Percentiles rank a stretch among this genome's conserved stretches.
Evolutionary conservation across 805 yeast genomes (phyloP).

Genomic region (Metschnikowia corniflorae): DNA sequence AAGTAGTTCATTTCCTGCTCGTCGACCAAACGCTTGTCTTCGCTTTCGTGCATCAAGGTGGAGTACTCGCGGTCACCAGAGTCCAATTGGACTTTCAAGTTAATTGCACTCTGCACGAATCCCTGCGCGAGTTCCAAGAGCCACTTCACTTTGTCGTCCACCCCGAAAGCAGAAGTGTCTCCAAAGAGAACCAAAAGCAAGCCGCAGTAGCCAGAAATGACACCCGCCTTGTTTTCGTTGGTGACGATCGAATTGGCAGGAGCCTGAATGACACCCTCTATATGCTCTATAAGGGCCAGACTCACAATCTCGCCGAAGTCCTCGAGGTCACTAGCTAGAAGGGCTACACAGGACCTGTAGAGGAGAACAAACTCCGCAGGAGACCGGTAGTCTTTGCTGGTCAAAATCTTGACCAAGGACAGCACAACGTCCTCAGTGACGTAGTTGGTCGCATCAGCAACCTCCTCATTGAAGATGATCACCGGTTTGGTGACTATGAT

Average conservation of each 20-base stretch:
- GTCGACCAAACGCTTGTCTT: constrained; percentile 32
- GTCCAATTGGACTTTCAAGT: constrained; percentile 30
- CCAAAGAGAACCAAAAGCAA: constrained; percentile 43
- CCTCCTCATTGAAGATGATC: constrained; percentile 32
- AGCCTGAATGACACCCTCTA: constrained; percentile 30
- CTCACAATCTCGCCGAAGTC: constrained; percentile 42
- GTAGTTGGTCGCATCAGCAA: constrained; percentile 28
- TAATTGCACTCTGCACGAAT: constrained; percentile 26
- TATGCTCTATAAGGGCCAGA: constrained; percentile 26
- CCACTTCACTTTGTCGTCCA: constrained; percentile 44
- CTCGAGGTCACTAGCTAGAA: constrained; percentile 48
- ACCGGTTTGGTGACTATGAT: constrained; percentile 43
- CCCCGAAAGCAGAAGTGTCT: constrained; percentile 48
- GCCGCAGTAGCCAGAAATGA: constrained; percentile 37
- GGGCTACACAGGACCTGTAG: constrained; percentile 38
- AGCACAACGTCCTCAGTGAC: constrained; percentile 35
- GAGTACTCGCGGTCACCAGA: constrained; percentile 44
- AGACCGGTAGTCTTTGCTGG: constrained; percentile 31
- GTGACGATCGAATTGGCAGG: constrained; percentile 34
- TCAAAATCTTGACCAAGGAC: constrained; percentile 33
- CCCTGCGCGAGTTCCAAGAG: constrained; percentile 45
- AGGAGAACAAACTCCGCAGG: constrained; percentile 41
- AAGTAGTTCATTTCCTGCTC: constrained; percentile 31
- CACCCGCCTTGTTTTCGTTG: constrained; percentile 35
- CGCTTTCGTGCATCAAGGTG: constrained; percentile 35